These are phyloP conservation scores for Trametes gibbosa DNA, from an alignment of 768 basidiomycete species.

Conservation along the genomic window DNA sequence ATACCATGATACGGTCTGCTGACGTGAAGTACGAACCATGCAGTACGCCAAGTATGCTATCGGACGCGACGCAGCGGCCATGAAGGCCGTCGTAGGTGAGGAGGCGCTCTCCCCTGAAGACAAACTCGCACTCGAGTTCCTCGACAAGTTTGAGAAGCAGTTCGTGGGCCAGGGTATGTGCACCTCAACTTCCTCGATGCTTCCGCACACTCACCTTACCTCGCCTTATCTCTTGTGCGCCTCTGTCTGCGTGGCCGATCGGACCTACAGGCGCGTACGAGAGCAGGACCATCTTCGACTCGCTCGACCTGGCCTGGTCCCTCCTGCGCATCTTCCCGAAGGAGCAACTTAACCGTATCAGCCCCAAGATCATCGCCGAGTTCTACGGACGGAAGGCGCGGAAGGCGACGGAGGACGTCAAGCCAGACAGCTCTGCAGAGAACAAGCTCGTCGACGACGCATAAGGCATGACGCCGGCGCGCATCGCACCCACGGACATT, in stretches of 20 bases:
- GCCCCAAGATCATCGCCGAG: conserved; percentile 92
- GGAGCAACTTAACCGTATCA: conserved; percentile 97
- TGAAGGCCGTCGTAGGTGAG: conserved; percentile 99
- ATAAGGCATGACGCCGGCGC: neutral
- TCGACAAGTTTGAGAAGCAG: conserved; percentile 96
- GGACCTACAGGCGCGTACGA: conserved; percentile 78
- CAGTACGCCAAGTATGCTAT: conserved; percentile 99
- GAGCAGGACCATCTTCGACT: conserved; percentile 94
- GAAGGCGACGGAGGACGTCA: conserved; percentile 54
- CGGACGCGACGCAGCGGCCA: conserved; percentile 92
- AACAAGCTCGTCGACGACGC: conserved; percentile 62
- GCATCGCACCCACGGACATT: neutral
- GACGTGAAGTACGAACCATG: neutral
- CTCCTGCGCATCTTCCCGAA: conserved; percentile 97
- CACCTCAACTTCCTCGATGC: neutral
- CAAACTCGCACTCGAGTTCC: conserved; percentile 94
- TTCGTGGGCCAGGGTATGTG: conserved; percentile 91
- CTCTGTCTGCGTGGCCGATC: neutral
- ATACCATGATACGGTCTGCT: neutral
- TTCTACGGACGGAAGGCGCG: conserved; percentile 87
- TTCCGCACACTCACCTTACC: conserved; percentile 15
- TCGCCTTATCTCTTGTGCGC: conserved; percentile 4
- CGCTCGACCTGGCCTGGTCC: conserved; percentile 95
- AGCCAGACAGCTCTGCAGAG: conserved; percentile 42
- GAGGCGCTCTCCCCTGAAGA: conserved; percentile 94